Conservation (phyloP, 495 filamentous ascomycete species). For the Penicillium diatomitis region DNA sequence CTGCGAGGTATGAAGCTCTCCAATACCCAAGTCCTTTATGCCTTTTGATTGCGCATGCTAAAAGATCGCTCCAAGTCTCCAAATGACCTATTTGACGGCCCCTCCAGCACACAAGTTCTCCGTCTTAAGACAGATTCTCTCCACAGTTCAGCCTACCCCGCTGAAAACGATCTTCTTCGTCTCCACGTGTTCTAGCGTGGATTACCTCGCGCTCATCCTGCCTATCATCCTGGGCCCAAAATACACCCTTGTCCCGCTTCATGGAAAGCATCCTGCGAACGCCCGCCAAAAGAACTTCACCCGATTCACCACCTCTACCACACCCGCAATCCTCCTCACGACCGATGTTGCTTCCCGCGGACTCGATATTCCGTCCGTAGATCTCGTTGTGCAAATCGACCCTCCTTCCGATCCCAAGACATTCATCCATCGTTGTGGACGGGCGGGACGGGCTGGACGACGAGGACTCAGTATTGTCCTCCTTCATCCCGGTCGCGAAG, state of each 20-base stretch:
- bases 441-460: conserved; percentile 83
- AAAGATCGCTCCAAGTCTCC: conserved; percentile 41
- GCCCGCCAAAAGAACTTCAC: conserved; percentile 73
- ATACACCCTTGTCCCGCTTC: conserved; percentile 67
- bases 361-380: conserved; percentile 89
- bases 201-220: conserved; percentile 77
- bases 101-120: conserved; percentile 71
- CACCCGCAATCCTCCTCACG: conserved; percentile 73
- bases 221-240: conserved; percentile 49
- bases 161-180: conserved; percentile 87
- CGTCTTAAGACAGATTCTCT: conserved; percentile 60
- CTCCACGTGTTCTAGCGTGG: conserved; percentile 90
- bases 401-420: conserved; percentile 87
- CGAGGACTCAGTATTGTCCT: conserved; percentile 77
- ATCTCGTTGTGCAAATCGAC: conserved; percentile 89
- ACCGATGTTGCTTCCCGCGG: conserved; percentile 80
- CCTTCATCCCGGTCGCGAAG: conserved; percentile 72
- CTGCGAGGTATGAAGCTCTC: conserved; percentile 46
- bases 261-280: conserved; percentile 79
- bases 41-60: background rate
- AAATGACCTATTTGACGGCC: conserved; percentile 76
- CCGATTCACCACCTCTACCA: conserved; percentile 57
- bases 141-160: conserved; percentile 57
- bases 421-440: conserved; percentile 90
- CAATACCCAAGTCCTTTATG: too few species aligned